These are phyloP conservation scores for Calonectria ilicicola DNA, from an alignment of 2,329 filamentous ascomycete genomes.

Conservation along the genomic window DNA sequence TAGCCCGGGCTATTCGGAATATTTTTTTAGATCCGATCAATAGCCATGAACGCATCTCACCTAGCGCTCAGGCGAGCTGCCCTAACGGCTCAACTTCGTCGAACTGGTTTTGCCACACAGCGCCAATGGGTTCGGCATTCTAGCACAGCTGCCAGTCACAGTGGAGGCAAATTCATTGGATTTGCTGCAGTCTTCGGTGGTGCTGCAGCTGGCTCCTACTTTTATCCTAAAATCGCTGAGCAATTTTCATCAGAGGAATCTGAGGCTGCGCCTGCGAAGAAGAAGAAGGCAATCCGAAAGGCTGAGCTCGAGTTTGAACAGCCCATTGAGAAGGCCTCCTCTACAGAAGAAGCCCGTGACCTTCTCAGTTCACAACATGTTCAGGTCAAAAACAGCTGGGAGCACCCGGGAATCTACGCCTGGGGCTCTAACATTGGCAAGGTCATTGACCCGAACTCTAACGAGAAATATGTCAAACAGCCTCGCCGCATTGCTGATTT, in stretches of 20 bases:
- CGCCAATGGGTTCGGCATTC: slow-evolving; percentile 47
- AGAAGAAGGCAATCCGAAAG: slow-evolving; percentile 40
- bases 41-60: slow-evolving; percentile 48
- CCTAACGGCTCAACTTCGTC: slow-evolving; percentile 38
- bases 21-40: background rate
- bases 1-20: background rate
- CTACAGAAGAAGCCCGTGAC: slow-evolving; percentile 79
- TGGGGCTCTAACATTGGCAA: slow-evolving; percentile 91
- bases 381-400: slow-evolving; percentile 86
- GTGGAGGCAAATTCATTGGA: slow-evolving; percentile 46
- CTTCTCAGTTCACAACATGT: slow-evolving; percentile 86
- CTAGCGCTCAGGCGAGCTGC: slow-evolving; percentile 44
- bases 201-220: slow-evolving; percentile 53
- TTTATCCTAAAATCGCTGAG: slow-evolving; percentile 51
- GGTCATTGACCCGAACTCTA: slow-evolving; percentile 87
- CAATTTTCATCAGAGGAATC: slow-evolving; percentile 32
- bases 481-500: slow-evolving; percentile 86
- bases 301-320: slow-evolving; percentile 77
- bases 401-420: slow-evolving; percentile 88
- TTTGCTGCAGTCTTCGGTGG: slow-evolving; percentile 51
- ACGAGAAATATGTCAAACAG: slow-evolving; percentile 81
- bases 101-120: slow-evolving; percentile 31
- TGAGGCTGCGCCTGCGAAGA: slow-evolving; percentile 26
- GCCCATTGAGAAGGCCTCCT: slow-evolving; percentile 65
- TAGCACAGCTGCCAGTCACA: slow-evolving; percentile 38